phyloP scores from a whole-genome alignment of 2,329 filamentous ascomycete genomes.

The Epichloe festucae region DNA sequence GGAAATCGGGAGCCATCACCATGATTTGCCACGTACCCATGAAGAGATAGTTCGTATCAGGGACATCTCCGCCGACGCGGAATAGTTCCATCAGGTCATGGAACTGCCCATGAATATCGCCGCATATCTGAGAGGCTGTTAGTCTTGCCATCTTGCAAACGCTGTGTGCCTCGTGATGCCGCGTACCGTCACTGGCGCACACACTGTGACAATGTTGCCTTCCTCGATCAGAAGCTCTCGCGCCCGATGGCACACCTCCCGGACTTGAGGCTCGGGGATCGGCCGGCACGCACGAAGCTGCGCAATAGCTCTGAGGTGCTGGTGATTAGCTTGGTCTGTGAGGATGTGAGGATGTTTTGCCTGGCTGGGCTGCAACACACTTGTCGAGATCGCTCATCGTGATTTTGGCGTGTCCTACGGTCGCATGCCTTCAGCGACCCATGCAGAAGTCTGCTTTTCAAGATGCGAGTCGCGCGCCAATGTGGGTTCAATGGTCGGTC shows the following conservation, averaged over 20 bases:
- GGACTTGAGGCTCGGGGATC: constrained; percentile 89
- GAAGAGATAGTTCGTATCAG: constrained; percentile 93
- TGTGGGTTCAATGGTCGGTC: not conserved
- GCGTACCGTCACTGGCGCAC: constrained; percentile 80
- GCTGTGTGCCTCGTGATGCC: not conserved
- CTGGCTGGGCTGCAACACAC: constrained; percentile 33
- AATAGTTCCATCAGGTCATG: constrained; percentile 97
- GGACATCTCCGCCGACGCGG: constrained; percentile 81
- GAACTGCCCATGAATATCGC: constrained; percentile 94
- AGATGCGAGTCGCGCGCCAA: not conserved
- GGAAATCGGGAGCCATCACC: no score
- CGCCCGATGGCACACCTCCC: constrained; percentile 94
- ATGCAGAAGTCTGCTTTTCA: not conserved
- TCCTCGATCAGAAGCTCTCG: constrained; percentile 94
- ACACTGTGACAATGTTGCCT: constrained; percentile 90
- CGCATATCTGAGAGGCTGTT: constrained; percentile 57
- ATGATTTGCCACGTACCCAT: constrained; percentile 50
- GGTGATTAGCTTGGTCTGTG: not conserved
- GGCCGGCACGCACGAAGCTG: constrained; percentile 91
- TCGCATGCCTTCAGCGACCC: constrained; percentile 5
- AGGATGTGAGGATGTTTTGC: not conserved
- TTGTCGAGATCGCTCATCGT: constrained; percentile 88
- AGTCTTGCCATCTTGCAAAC: not conserved
- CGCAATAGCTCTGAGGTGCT: constrained; percentile 62
- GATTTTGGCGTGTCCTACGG: constrained; percentile 4